These are phyloP conservation scores for Sisymbrium altissimum DNA, from an alignment of 345 rosid species.

Conservation along the genomic window DNA sequence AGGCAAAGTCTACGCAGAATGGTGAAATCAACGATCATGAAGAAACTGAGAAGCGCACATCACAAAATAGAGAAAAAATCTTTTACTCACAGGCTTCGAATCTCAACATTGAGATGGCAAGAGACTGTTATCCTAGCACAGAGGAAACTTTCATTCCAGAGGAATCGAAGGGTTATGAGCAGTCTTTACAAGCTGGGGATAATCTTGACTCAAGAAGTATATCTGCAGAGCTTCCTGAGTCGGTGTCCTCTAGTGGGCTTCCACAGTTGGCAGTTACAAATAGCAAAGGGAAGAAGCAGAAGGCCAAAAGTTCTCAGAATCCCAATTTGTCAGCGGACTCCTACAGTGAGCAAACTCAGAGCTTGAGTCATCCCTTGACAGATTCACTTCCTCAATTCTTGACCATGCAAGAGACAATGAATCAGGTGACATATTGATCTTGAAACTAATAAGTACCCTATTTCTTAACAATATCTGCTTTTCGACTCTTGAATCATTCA, in stretches of 20 bases:
- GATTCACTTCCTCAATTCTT: conserved; percentile 49
- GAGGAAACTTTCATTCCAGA: conserved; percentile 42
- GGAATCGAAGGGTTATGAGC: conserved; percentile 37
- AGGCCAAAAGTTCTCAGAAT: conserved; percentile 48
- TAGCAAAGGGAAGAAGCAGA: conserved; percentile 58
- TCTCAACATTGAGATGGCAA: conserved; percentile 54
- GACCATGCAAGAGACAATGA: conserved; percentile 63
- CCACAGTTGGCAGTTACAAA: conserved; percentile 40
- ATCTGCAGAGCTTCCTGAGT: conserved; percentile 43
- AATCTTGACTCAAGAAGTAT: conserved; percentile 41
- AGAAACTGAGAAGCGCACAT: conserved; percentile 34
- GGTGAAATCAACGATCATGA: conserved; percentile 41
- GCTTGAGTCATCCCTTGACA: conserved; percentile 25
- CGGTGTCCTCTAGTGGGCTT: conserved; percentile 30
- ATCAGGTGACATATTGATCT: conserved; percentile 58
- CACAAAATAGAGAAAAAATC: conserved; percentile 46
- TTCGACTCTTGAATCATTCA: not conserved
- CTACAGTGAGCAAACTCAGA: conserved; percentile 36
- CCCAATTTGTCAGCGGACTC: conserved; percentile 47
- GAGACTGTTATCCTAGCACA: conserved; percentile 43
- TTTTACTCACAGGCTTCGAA: conserved; percentile 70
- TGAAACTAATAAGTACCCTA: not conserved
- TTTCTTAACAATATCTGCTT: not conserved
- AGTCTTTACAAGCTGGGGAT: conserved; percentile 38
- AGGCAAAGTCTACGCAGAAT: conserved; percentile 40